phyloP scores from a whole-genome alignment of 139 green algal genomes.

The Dunaliella sp. region DNA sequence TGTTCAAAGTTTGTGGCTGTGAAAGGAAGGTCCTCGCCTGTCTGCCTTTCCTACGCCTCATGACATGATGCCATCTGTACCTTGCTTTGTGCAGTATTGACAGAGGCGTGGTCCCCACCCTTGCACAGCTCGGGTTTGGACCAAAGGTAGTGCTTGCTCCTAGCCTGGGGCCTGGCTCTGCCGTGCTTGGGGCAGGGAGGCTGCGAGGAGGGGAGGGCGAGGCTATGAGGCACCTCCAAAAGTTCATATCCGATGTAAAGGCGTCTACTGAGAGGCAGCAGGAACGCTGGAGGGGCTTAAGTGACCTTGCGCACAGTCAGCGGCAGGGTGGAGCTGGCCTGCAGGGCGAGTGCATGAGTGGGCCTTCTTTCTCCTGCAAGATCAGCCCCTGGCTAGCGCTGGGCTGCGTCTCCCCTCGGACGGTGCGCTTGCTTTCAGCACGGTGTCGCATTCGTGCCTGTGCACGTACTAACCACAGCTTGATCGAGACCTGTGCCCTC shows the following conservation, averaged over 20 bases:
- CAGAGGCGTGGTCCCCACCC: background rate
- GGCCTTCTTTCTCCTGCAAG: conserved; percentile 63
- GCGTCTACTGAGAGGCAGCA: conserved; percentile 1
- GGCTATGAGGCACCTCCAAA: conserved; percentile 58
- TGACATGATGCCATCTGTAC: too few species aligned
- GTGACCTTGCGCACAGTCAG: too few species aligned
- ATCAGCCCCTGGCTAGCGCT: conserved; percentile 82
- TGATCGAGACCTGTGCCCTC: too few species aligned
- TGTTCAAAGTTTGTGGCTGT: too few species aligned
- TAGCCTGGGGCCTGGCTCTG: background rate
- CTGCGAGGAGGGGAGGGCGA: conserved; percentile 69
- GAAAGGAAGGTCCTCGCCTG: too few species aligned
- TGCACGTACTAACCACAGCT: too few species aligned
- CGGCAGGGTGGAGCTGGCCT: background rate
- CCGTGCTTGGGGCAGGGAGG: background rate
- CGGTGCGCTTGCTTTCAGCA: too few species aligned
- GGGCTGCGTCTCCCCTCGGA: conserved; percentile 76
- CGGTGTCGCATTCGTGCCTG: too few species aligned
- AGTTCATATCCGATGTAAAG: conserved; percentile 49
- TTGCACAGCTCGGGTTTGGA: background rate
- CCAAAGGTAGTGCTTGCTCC: too few species aligned
- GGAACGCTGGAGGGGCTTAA: background rate
- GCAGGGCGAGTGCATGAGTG: background rate
- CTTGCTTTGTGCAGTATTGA: too few species aligned
- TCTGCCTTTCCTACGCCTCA: too few species aligned